Conservation (phyloP, 306 rosid genomes). For the Cucurbita ficifolia region DNA sequence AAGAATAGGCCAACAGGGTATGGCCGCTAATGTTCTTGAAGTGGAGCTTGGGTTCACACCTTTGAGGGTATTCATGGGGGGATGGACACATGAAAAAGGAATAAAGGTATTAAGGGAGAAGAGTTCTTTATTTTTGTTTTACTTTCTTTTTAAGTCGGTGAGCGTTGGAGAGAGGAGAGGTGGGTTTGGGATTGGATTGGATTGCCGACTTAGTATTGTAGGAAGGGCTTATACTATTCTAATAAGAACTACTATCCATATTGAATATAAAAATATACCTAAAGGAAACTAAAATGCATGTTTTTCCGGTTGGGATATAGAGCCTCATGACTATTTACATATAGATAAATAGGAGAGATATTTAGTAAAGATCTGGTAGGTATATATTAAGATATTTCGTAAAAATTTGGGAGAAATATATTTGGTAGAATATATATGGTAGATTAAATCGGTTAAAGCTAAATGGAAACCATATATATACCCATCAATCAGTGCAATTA, state of each 20-base stretch:
- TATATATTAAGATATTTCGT: too few species aligned
- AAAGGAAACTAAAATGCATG: too few species aligned
- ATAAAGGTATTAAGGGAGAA: neutral
- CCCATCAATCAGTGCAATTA: too few species aligned
- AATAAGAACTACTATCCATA: neutral
- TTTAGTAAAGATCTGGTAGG: too few species aligned
- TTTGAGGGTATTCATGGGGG: neutral
- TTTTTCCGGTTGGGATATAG: too few species aligned
- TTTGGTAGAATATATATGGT: too few species aligned
- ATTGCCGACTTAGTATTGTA: neutral
- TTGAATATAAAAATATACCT: too few species aligned
- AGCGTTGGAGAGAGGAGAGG: neutral
- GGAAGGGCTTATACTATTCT: neutral
- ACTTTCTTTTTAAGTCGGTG: neutral
- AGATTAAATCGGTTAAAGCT: too few species aligned
- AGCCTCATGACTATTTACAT: too few species aligned
- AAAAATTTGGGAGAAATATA: too few species aligned
- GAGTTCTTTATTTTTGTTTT: neutral
- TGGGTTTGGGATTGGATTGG: neutral
- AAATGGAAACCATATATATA: too few species aligned
- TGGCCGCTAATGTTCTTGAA: neutral
- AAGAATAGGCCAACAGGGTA: neutral
- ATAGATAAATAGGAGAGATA: too few species aligned
- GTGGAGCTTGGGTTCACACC: neutral
- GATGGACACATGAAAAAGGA: neutral